Percentiles rank a stretch among this genome's conserved stretches.
These are phyloP conservation scores for Crotalaria pallida DNA, from an alignment of 306 rosid genomes.

Conservation along the genomic window DNA sequence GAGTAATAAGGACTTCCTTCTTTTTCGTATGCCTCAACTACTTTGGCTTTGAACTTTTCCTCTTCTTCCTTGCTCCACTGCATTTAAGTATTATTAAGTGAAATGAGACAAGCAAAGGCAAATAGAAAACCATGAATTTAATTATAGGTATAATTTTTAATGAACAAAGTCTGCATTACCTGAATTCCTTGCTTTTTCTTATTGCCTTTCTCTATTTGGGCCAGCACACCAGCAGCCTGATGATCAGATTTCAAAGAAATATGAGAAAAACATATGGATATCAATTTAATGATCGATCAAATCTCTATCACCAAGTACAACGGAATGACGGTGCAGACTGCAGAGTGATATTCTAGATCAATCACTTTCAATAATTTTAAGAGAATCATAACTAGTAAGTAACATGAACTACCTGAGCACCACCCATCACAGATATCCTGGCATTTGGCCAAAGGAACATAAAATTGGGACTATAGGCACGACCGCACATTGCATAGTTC, in stretches of 20 bases:
- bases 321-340: neutral
- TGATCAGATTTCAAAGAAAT: slow-evolving; percentile 13
- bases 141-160: too few relatives aligned
- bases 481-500: slow-evolving; percentile 99
- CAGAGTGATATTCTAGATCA: neutral
- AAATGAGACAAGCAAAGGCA: neutral
- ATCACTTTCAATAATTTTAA: neutral
- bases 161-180: slow-evolving; percentile 54
- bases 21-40: slow-evolving; percentile 72
- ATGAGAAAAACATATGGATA: slow-evolving; percentile 2
- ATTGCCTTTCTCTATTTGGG: slow-evolving; percentile 80
- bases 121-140: slow-evolving; percentile 4
- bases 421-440: slow-evolving; percentile 95
- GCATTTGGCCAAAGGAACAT: slow-evolving; percentile 98
- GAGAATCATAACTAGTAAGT: slow-evolving; percentile 7
- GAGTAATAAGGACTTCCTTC: slow-evolving; percentile 93
- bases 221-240: slow-evolving; percentile 94
- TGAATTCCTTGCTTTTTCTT: slow-evolving; percentile 89
- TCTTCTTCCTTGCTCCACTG: slow-evolving; percentile 93
- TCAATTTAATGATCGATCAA: neutral
- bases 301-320: neutral
- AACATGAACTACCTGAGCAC: slow-evolving; percentile 69
- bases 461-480: slow-evolving; percentile 95
- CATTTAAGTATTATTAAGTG: slow-evolving; percentile 1
- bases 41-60: slow-evolving; percentile 68